phyloP scores from a whole-genome alignment of 805 yeast genomes.

The Candida ortonii region DNA sequence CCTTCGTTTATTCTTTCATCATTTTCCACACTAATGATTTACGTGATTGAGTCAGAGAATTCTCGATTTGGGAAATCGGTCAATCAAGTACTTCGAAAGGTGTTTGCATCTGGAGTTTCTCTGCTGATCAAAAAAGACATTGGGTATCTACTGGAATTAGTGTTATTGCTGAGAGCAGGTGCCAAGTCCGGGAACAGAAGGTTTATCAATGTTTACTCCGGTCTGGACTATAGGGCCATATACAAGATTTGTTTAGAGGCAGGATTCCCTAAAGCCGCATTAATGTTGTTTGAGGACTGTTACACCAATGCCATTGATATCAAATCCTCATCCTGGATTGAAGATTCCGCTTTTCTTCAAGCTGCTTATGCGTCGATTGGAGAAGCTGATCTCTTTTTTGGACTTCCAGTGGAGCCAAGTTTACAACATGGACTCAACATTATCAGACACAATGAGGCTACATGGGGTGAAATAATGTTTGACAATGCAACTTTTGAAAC shows the following conservation, averaged over 20 bases:
- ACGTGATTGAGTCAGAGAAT: slow-evolving; percentile 22
- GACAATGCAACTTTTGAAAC: slow-evolving; percentile 58
- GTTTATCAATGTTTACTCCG: slow-evolving; percentile 31
- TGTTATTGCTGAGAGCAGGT: slow-evolving; percentile 40
- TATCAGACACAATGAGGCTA: slow-evolving; percentile 31
- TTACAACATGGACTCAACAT: slow-evolving; percentile 49
- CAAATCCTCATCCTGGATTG: slow-evolving; percentile 11
- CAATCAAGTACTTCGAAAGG: slow-evolving; percentile 19
- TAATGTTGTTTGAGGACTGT: slow-evolving; percentile 49
- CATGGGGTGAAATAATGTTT: slow-evolving; percentile 40
- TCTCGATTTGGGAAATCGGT: slow-evolving; percentile 20
- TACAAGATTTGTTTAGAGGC: slow-evolving; percentile 34
- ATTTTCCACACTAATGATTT: slow-evolving; percentile 30
- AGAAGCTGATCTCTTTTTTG: slow-evolving; percentile 62
- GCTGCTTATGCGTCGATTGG: slow-evolving; percentile 50
- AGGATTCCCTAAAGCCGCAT: slow-evolving; percentile 39
- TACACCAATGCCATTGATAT: slow-evolving; percentile 14
- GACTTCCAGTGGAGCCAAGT: slow-evolving; percentile 58
- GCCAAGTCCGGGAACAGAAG: slow-evolving; percentile 28
- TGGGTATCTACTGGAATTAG: slow-evolving; percentile 30
- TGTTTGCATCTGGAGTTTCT: slow-evolving; percentile 19
- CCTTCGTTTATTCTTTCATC: slow-evolving; percentile 29
- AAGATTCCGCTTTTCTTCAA: slow-evolving; percentile 23
- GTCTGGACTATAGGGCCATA: slow-evolving; percentile 30
- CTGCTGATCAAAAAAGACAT: slow-evolving; percentile 13